These are phyloP conservation scores for Ehretia macrophylla DNA, from an alignment of 257 asterid genomes.

Conservation along the genomic window DNA sequence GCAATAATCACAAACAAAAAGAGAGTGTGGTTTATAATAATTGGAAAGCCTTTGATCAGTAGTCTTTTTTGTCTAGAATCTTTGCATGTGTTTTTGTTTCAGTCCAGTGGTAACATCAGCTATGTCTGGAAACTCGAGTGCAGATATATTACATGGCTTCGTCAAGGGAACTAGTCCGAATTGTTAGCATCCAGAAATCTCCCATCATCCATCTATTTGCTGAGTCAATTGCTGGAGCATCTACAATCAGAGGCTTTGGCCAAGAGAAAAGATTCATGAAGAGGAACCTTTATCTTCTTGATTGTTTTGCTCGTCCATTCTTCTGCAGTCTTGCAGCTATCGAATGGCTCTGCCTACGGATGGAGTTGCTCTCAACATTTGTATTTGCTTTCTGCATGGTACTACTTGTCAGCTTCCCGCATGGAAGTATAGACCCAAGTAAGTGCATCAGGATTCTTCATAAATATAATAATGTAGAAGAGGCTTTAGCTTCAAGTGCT, in stretches of 20 bases:
- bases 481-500: not conserved
- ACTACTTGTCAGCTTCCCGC: slow-evolving; percentile 94
- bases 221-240: slow-evolving; percentile 96
- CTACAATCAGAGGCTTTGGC: slow-evolving; percentile 96
- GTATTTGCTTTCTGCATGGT: slow-evolving; percentile 96
- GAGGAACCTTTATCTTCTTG: slow-evolving; percentile 93
- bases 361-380: slow-evolving; percentile 94
- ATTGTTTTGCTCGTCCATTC: slow-evolving; percentile 95
- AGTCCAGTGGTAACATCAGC: not conserved
- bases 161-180: slow-evolving; percentile 93
- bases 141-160: slow-evolving; percentile 99
- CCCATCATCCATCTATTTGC: slow-evolving; percentile 91
- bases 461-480: slow-evolving; percentile 1
- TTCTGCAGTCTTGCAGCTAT: slow-evolving; percentile 96
- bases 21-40: too few species aligned
- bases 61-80: not conserved
- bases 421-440: slow-evolving; percentile 91
- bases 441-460: slow-evolving; percentile 26
- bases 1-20: too few species aligned
- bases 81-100: not conserved
- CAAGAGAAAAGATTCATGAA: slow-evolving; percentile 98
- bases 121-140: slow-evolving; percentile 21
- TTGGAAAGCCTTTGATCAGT: too few species aligned
- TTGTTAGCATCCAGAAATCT: slow-evolving; percentile 97
- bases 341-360: slow-evolving; percentile 98